Percentiles rank a stretch among this genome's conserved stretches.
phyloP scores from a whole-genome alignment of 257 asterid species.

The Solanum bukasovii region DNA sequence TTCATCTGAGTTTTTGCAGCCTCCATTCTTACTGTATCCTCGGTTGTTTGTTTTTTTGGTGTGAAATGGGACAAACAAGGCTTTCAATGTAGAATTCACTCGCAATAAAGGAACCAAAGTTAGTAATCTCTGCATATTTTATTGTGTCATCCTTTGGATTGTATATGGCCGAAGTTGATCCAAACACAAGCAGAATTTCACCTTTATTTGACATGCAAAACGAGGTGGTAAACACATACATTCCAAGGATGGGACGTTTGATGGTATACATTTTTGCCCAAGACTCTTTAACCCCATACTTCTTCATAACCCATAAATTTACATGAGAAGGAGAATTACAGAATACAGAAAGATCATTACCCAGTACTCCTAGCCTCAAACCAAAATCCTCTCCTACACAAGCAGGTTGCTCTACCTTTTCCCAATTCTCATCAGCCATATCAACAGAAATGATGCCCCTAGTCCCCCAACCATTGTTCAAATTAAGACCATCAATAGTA shows the following conservation, averaged over 20 bases:
- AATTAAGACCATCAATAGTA: not conserved
- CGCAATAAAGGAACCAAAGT: not conserved
- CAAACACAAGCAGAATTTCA: slow-evolving; percentile 5
- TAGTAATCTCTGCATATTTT: slow-evolving; percentile 15
- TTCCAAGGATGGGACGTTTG: too few species aligned
- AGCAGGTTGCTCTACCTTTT: slow-evolving; percentile 18
- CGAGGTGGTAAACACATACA: too few species aligned
- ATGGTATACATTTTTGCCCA: too few species aligned
- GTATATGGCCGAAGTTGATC: slow-evolving; percentile 15
- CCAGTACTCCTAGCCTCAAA: too few species aligned
- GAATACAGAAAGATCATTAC: too few species aligned
- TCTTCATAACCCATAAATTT: slow-evolving; percentile 46
- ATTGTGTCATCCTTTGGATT: slow-evolving; percentile 12
- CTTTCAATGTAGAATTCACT: slow-evolving; percentile 26
- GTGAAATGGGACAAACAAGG: slow-evolving; percentile 10
- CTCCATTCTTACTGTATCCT: not conserved
- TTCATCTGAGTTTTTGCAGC: not conserved
- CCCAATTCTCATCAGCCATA: not conserved
- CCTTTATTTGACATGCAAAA: too few species aligned
- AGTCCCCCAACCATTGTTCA: not conserved
- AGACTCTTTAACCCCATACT: too few species aligned
- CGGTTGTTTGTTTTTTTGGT: not conserved
- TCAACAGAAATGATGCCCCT: not conserved
- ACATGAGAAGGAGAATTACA: too few species aligned
- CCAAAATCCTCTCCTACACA: slow-evolving; percentile 7